Base-by-base conservation (phyloP, 768 basidiomycete genomes). In the Amanita pseudoporphyria region DNA sequence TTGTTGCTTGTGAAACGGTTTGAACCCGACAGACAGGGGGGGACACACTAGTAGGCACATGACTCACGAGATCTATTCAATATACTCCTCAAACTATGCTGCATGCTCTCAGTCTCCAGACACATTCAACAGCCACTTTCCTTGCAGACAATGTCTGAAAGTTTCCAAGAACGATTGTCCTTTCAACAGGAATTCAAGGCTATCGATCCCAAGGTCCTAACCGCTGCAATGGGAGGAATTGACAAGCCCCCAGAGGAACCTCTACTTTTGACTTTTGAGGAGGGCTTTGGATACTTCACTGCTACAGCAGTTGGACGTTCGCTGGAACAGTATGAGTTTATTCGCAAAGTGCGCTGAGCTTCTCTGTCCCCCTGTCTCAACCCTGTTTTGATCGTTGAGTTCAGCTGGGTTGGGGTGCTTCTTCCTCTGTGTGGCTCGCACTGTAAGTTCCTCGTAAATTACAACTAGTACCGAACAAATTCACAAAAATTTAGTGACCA, bases 201-300 rank as follows among this genome's bases (percentile, higher is more conserved):
- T 6, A 44, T 44, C 43, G 30, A 43, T 30, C 42, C 42, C 26
- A 10, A 52, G 44, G 43, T 52, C 14, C 22, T 52, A 6, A 35
- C 47, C 41, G 32, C 37, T 14, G 42, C 52, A 31, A 50, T 50
- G 52, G 48, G 52, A 44, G 37, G 42, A 16, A 30, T 7, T n/a
- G 33, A 44, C 35, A 12, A 50, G 24, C 53, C 49, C 30, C 49
- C 49, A n/a, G 53, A 53, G 28, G 49, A 53, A 51, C 49, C 49
- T 21, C 41, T 51, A 3, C 42, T 53, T 42, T 45, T 35, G 18
- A 39, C 42, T 40, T 50, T 53, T 13, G 35, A 50, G 28, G 49
- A 53, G 22, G 48, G 53, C 18, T 53, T 53, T 35, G 53, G 43
- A 45, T 50, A 53, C 42, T 45, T 50, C 37, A 51, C 43, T 26